Conservation (phyloP, 345 rosid species). For the Murraya paniculata region DNA sequence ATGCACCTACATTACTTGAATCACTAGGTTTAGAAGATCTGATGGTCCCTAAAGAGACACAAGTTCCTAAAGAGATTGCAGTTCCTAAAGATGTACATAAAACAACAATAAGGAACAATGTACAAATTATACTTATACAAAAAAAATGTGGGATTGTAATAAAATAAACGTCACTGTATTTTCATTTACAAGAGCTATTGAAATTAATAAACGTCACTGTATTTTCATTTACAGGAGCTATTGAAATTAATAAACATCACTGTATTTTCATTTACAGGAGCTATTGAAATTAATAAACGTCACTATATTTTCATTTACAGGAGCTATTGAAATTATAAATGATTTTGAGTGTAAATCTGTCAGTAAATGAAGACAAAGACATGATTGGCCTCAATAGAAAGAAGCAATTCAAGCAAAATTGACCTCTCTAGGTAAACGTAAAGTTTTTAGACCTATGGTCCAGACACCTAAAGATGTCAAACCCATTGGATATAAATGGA, state of each 20-base stretch:
- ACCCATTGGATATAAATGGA: not conserved
- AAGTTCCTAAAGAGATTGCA: too few relatives aligned
- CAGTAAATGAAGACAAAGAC: not conserved
- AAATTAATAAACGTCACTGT: not conserved
- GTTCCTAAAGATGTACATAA: not conserved
- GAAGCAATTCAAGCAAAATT: not conserved
- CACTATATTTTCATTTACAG: not conserved
- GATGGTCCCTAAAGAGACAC: not conserved
- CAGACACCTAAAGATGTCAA: not conserved
- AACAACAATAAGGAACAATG: not conserved
- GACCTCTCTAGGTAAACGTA: not conserved
- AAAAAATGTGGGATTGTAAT: not conserved
- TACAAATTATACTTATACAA: not conserved
- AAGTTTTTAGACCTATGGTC: not conserved
- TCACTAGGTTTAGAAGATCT: not conserved
- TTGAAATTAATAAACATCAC: not conserved
- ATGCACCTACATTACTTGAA: not conserved
- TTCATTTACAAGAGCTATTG: not conserved
- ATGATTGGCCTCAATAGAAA: not conserved
- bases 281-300: not conserved
- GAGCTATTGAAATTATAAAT: too few relatives aligned
- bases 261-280: not conserved
- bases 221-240: not conserved
- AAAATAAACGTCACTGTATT: not conserved
- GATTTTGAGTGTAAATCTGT: too few relatives aligned